Base-by-base conservation (phyloP, 805 yeast genomes). In the Saccharomycopsis sp. region DNA sequence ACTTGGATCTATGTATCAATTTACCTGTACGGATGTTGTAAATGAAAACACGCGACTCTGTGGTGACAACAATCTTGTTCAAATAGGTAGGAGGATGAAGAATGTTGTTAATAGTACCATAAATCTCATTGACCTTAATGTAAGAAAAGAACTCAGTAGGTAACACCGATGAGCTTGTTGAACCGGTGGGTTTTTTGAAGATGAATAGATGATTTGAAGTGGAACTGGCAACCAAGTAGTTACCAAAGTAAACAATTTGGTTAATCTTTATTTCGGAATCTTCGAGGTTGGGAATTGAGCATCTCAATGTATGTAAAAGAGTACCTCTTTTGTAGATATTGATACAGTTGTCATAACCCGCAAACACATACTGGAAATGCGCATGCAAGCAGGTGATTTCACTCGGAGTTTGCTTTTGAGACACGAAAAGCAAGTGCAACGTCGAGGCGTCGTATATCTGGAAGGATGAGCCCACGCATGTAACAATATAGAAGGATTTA, bases 361-460 rank as follows among this genome's bases (percentile, higher is more conserved):
- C 96, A 68, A 77, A 92, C 1, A 90, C 89, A 67, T 85, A 79
- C 66, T 92, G 97, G 75, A 82, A 83, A 70, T 89, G 95, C 1
- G 97, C 85, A 20, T 85, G 77, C 51, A 92, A 73, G 21, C 85
- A 80, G 24, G 85, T 82, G 63, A 92, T 91, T 58, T 81, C 79
- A 5, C 81, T 68, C 0, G 85, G 79, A 0, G 97, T 86, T 68
- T 88, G 92, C 20, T 79, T 80, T 63, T 83, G 88, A 0, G 97
- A 89, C 12, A 92, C 95, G 71, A 94, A 92, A 21, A 92, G 73
- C 62, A 92, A 74, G 64, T 89, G 94, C 61, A 92, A 74, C 4
- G 88, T 89, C 34, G 92, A 83, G 65, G 88, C 97, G 73, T 94
- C 99, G 67, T 88, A 94, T 29, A 94, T 89, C 70, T 92, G 98